A percentile compares a stretch with the other conserved stretches of the same genome.
Evolutionary conservation across 441 rosid species (phyloP).

Genomic region (Euphorbia celastroides): DNA sequence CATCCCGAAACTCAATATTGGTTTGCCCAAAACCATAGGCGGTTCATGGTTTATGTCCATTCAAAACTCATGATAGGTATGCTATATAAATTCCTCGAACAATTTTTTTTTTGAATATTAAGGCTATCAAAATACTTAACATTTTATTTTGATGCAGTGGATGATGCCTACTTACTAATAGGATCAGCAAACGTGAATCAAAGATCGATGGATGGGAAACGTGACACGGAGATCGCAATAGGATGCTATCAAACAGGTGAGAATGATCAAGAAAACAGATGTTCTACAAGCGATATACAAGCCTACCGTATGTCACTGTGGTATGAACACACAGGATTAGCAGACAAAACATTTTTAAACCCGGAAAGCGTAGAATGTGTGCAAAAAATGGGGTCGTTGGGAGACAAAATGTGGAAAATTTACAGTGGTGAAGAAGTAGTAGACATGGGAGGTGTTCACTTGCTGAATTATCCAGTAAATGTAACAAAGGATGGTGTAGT

Average conservation of each 20-base stretch:
- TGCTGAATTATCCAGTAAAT: conserved; percentile 55
- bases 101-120: no score
- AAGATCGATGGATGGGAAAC: conserved; percentile 80
- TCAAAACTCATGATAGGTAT: conserved; percentile 94
- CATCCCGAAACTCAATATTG: conserved; percentile 58
- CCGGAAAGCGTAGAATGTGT: conserved; percentile 62
- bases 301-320: conserved; percentile 61
- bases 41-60: conserved; percentile 93
- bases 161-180: conserved; percentile 54
- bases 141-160: conserved; percentile 39
- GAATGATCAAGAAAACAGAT: conserved; percentile 5
- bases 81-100: neutral
- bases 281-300: conserved; percentile 28
- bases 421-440: conserved; percentile 52
- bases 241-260: conserved; percentile 68
- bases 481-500: conserved; percentile 50
- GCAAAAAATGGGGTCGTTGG: conserved; percentile 37
- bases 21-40: conserved; percentile 69
- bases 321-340: conserved; percentile 64
- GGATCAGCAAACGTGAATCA: conserved; percentile 89
- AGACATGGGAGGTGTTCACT: conserved; percentile 75
- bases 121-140: no score
- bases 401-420: conserved; percentile 65
- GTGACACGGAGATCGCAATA: conserved; percentile 87
- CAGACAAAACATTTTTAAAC: conserved; percentile 28